Percentiles rank a stretch among this genome's conserved stretches.
Conservation (phyloP, 2,329 filamentous ascomycete species). For the Mollisiaceae sp. region DNA sequence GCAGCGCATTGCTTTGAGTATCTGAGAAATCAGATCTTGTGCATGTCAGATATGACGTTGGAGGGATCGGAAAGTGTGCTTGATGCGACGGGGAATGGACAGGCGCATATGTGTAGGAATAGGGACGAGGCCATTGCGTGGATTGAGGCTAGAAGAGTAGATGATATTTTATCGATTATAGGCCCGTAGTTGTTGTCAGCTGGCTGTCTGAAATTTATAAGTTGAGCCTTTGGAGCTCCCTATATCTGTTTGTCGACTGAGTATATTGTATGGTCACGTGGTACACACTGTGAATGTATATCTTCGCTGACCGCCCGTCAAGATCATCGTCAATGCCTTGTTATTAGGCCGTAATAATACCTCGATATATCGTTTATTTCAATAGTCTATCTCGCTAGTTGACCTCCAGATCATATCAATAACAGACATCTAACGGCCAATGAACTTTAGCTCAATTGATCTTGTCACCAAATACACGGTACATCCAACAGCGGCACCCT, state of each 20-base stretch:
- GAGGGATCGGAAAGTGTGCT: constrained; percentile 38
- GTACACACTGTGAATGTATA: too few species aligned
- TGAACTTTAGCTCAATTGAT: not conserved
- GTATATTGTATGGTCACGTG: too few species aligned
- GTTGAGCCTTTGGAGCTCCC: too few species aligned
- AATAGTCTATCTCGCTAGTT: not conserved
- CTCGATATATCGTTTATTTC: not conserved
- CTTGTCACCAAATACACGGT: constrained; percentile 7
- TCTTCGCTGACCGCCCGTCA: too few species aligned
- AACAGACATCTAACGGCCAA: not conserved
- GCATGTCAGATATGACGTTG: constrained; percentile 44
- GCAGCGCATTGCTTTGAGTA: constrained; percentile 44
- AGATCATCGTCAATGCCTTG: too few species aligned
- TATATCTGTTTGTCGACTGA: too few species aligned
- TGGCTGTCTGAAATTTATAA: too few species aligned
- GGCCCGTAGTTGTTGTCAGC: constrained; percentile 29
- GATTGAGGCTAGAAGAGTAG: constrained; percentile 43
- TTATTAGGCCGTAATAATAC: not conserved
- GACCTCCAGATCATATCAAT: not conserved
- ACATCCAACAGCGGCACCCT: constrained; percentile 11
- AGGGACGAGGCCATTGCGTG: constrained; percentile 40
- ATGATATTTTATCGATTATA: constrained; percentile 44
- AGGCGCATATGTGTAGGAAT: constrained; percentile 44
- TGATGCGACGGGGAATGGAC: constrained; percentile 38
- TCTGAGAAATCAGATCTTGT: constrained; percentile 42